A percentile compares a stretch with the other conserved stretches of the same genome.
Conservation (phyloP, 1,284 basidiomycete species). For the Microbotryomycetes sp. region DNA sequence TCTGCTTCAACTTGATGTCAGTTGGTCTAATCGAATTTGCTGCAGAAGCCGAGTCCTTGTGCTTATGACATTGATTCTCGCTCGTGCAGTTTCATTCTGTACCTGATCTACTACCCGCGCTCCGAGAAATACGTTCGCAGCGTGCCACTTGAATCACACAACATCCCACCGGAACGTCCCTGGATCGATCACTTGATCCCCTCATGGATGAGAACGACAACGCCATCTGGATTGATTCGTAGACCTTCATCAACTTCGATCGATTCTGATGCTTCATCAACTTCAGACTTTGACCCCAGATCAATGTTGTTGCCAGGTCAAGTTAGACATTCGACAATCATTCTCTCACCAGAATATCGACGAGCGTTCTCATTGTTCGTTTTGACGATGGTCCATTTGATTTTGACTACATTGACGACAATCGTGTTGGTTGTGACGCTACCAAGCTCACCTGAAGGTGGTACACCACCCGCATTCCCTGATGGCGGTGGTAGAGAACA, state of each 20-base stretch:
- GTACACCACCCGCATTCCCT: constrained; percentile 18
- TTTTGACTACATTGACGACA: constrained; percentile 33
- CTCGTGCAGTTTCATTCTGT: constrained; percentile 78
- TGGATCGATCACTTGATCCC: constrained; percentile 17
- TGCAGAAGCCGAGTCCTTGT: constrained; percentile 3
- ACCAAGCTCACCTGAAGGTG: constrained; percentile 29
- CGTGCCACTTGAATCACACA: constrained; percentile 15
- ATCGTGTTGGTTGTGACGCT: constrained; percentile 34
- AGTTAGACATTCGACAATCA: constrained; percentile 23
- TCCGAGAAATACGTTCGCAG: constrained; percentile 61
- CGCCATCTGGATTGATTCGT: constrained; percentile 10
- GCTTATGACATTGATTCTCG: constrained; percentile 3
- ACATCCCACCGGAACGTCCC: constrained; percentile 15
- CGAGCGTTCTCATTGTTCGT: constrained; percentile 34
- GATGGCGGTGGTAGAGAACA: constrained; percentile 27
- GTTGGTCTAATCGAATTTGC: constrained; percentile 40
- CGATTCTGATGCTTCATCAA: background rate
- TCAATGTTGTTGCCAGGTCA: constrained; percentile 30
- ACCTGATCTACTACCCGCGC: constrained; percentile 83
- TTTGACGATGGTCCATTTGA: constrained; percentile 35
- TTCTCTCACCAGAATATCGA: constrained; percentile 34
- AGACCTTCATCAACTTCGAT: constrained; percentile 1
- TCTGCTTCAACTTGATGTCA: constrained; percentile 76
- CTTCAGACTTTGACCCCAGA: constrained; percentile 21
- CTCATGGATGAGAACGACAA: constrained; percentile 22